Percentiles rank a stretch among this genome's conserved stretches.
phyloP scores from a whole-genome alignment of 129 eudicot genomes.

The Pulicaria dysenterica region DNA sequence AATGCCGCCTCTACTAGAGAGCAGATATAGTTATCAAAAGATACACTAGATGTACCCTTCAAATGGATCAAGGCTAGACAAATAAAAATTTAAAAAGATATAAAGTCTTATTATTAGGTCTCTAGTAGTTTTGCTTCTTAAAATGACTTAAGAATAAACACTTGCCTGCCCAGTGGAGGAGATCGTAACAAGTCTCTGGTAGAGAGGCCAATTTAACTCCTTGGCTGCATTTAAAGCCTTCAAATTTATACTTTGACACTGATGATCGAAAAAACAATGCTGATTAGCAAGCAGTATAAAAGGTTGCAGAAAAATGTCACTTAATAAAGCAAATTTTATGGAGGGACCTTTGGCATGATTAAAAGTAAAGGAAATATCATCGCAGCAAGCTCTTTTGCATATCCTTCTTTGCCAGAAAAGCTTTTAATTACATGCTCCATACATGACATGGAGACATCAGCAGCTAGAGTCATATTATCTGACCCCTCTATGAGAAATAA shows the following conservation, averaged over 20 bases:
- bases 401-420: slow-evolving; percentile 46
- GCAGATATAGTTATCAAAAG: too few relatives aligned
- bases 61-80: too few relatives aligned
- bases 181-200: slow-evolving; percentile 42
- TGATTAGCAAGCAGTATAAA: slow-evolving; percentile 22
- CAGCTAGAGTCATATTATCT: slow-evolving; percentile 42
- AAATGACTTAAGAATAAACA: not conserved
- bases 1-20: too few relatives aligned
- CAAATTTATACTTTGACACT: slow-evolving; percentile 63
- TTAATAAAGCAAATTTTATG: not conserved
- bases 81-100: too few relatives aligned
- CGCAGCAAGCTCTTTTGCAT: slow-evolving; percentile 51
- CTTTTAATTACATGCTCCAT: slow-evolving; percentile 52
- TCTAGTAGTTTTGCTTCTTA: too few relatives aligned
- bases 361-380: slow-evolving; percentile 65
- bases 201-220: slow-evolving; percentile 71
- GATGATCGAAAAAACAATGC: slow-evolving; percentile 25
- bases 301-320: slow-evolving; percentile 4
- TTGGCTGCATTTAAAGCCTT: slow-evolving; percentile 66
- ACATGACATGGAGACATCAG: slow-evolving; percentile 52
- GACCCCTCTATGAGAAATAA: slow-evolving; percentile 46
- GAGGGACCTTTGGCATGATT: slow-evolving; percentile 66
- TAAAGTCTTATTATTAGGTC: too few relatives aligned
- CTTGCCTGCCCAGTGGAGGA: slow-evolving; percentile 56
- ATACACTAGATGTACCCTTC: too few relatives aligned